Evolutionary conservation across 306 rosid species (phyloP), one percentile per base, ranked within the genome.

Genomic region (Casuarina glauca): DNA sequence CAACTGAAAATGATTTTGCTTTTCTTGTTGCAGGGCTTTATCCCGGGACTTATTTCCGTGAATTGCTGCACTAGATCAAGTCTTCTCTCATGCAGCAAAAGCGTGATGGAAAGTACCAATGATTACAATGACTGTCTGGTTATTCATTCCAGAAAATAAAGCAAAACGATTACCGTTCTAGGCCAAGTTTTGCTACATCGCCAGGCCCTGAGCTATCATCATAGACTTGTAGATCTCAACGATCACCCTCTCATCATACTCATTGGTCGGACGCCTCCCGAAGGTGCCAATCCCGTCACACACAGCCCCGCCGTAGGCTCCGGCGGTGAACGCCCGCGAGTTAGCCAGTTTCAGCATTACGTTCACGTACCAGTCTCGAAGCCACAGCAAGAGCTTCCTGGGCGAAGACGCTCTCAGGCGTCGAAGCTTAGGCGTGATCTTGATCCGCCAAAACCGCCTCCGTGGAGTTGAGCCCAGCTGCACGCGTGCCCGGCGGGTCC

Each of bases 231-330:
- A 92, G 78, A 92, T 87, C 84, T 88, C 87, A 12, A 88, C 45
- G 45, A 92, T 78, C 88, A 94, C 85, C 83, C 84, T 89, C 46
- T 87, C 88, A 70, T 94, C 97, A 44, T 94, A 94, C 86, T 94
- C 98, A 89, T 92, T 92, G 1, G 75, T 15, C 17, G 88, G 80
- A 17, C 43, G 49, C 75, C 79, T 81, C 2, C 79, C 84, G 45
- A 84, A 77, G 9, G 74, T 81, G 3, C 69, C 76, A 7, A 52
- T 13, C 10, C 77, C 69, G 12, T 72, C 75, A 20, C 71, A 20
- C 0, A 60, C 1, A 38, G 69, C 43, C 3, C 84, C 87, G 11
- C 89, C 91, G 68, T 78, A 91, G 0, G 80, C 76, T 0, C 86
- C 80, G 35, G 50, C 6, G 11, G 79, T 77, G 75, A 88, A 74